Evolutionary conservation across 2,329 filamentous ascomycete genomes (phyloP).

Genomic region (Graphilbum fragrans): DNA sequence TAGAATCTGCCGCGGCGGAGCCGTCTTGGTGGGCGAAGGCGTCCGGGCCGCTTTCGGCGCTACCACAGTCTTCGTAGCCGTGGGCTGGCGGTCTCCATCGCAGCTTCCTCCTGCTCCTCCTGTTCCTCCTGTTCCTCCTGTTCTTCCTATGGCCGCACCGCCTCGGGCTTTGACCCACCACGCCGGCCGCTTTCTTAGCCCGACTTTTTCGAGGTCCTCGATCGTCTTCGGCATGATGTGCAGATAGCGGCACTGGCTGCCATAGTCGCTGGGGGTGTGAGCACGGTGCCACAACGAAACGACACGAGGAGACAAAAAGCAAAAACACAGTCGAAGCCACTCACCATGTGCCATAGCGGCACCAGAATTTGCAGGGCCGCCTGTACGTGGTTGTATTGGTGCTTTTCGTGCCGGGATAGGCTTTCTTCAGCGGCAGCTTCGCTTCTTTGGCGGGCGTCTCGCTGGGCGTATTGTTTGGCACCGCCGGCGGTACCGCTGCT

Average conservation of each 20-base stretch:
- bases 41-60: no score
- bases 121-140: no score
- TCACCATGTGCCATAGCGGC: conserved; percentile 28
- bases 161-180: conserved; percentile 24
- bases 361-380: conserved; percentile 33
- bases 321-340: not conserved
- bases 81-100: no score
- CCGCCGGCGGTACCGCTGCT: no score
- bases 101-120: no score
- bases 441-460: no score
- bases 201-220: conserved; percentile 27
- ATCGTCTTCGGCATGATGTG: conserved; percentile 34
- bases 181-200: conserved; percentile 25
- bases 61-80: no score
- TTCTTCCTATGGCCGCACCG: no score
- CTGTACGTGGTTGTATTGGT: not conserved
- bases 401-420: not conserved
- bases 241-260: conserved; percentile 25
- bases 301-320: not conserved
- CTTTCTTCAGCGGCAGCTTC: no score
- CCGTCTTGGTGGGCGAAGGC: no score
- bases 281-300: not conserved
- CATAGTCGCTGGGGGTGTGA: conserved; percentile 24
- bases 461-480: no score
- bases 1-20: no score